A percentile compares a stretch with the other conserved stretches of the same genome.
phyloP scores from a whole-genome alignment of 148 eudicot genomes.

The Amaranthus hypochondriacus region DNA sequence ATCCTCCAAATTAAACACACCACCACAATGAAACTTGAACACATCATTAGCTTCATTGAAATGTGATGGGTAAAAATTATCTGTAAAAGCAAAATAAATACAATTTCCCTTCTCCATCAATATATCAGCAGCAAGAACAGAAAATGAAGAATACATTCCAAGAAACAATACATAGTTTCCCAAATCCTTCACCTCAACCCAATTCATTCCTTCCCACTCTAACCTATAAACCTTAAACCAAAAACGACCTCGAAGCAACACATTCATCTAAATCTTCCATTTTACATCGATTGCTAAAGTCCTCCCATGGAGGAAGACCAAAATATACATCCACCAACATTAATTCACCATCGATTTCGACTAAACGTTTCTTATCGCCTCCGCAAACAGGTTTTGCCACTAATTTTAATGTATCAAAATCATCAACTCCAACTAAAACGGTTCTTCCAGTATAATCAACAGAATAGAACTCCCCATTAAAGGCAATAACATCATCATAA shows the following conservation, averaged over 20 bases:
- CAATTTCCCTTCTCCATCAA: constrained; percentile 48
- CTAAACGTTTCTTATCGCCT: constrained; percentile 71
- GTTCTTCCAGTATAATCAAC: constrained; percentile 57
- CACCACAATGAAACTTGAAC: constrained; percentile 15
- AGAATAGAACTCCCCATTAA: constrained; percentile 53
- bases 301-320: constrained; percentile 36
- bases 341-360: constrained; percentile 48
- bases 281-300: constrained; percentile 14
- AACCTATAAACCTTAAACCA: constrained; percentile 64
- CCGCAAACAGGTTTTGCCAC: constrained; percentile 55
- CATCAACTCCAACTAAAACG: constrained; percentile 35
- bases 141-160: constrained; percentile 64
- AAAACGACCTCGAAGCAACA: constrained; percentile 42
- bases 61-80: constrained; percentile 19
- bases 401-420: constrained; percentile 15
- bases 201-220: constrained; percentile 34
- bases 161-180: constrained; percentile 63
- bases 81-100: constrained; percentile 40
- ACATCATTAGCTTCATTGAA: constrained; percentile 34
- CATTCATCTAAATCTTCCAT: constrained; percentile 47
- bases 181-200: constrained; percentile 59
- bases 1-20: constrained; percentile 26
- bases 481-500: constrained; percentile 64
- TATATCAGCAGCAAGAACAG: constrained; percentile 45
- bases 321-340: constrained; percentile 63